Evolutionary conservation across 345 rosid genomes (phyloP).

Genomic region (Lumnitzera racemosa): DNA sequence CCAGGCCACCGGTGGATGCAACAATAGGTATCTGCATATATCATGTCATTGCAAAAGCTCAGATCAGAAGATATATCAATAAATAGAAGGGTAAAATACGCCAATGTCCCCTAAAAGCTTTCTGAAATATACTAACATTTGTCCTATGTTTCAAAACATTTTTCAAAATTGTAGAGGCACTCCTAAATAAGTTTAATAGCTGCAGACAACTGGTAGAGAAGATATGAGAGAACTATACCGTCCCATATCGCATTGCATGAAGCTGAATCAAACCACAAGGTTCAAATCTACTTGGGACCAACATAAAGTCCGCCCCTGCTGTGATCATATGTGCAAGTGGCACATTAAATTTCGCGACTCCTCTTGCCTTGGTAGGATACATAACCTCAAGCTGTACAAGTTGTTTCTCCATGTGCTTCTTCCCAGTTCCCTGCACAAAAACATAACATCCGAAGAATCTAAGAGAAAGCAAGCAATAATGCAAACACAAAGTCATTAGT

Average conservation of each 20-base stretch:
- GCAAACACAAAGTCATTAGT: too few relatives aligned
- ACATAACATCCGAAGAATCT: neutral
- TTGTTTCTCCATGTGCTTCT: constrained; percentile 70
- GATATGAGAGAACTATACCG: constrained; percentile 25
- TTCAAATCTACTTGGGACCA: constrained; percentile 89
- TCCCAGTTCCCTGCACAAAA: constrained; percentile 75
- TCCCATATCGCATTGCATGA: constrained; percentile 97
- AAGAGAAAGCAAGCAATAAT: too few relatives aligned
- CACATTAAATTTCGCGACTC: constrained; percentile 71
- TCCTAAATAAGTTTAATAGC: too few relatives aligned
- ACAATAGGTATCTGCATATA: constrained; percentile 60
- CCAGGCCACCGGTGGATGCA: constrained; percentile 94
- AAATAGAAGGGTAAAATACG: too few relatives aligned
- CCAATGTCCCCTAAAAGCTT: too few relatives aligned
- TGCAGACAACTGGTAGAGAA: too few relatives aligned
- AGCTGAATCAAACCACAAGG: constrained; percentile 97
- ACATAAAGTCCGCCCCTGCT: constrained; percentile 82
- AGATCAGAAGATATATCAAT: too few relatives aligned
- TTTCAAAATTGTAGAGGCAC: too few relatives aligned
- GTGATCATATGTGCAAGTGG: constrained; percentile 85
- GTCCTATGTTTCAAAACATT: too few relatives aligned
- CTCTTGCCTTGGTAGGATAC: constrained; percentile 67
- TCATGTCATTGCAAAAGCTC: too few relatives aligned
- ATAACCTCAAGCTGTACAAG: constrained; percentile 50
- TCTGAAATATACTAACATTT: too few relatives aligned